These are phyloP conservation scores for Pestalotiopsis fici DNA, from an alignment of 2,329 filamentous ascomycete species.

Conservation along the genomic window DNA sequence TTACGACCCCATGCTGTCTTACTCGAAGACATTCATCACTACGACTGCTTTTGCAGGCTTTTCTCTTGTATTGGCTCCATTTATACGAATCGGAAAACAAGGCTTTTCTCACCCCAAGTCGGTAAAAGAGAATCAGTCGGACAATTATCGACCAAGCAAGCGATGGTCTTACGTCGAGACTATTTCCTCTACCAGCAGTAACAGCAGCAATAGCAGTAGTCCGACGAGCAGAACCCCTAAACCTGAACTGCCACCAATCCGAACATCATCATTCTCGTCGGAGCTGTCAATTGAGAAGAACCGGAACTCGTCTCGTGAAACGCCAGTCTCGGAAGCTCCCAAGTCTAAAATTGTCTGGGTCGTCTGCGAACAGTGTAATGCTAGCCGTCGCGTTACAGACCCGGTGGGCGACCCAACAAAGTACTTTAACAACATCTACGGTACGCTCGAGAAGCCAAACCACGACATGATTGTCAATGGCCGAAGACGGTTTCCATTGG, in stretches of 20 bases:
- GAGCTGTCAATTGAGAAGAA: conserved; percentile 7
- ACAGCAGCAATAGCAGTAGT: too few relatives aligned
- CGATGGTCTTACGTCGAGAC: conserved; percentile 30
- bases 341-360: conserved; percentile 28
- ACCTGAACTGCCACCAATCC: conserved; percentile 21
- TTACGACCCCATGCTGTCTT: conserved; percentile 17
- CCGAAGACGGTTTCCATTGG: conserved; percentile 6
- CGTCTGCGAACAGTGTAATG: conserved; percentile 33
- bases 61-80: conserved; percentile 28
- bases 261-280: conserved; percentile 8
- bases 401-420: conserved; percentile 27
- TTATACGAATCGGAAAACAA: conserved; percentile 30
- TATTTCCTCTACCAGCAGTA: conserved; percentile 11
- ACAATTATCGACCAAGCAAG: conserved; percentile 26
- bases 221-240: conserved; percentile 9
- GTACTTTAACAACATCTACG: conserved; percentile 29
- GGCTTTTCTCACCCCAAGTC: conserved; percentile 13
- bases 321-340: conserved; percentile 15
- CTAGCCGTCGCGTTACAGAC: conserved; percentile 23
- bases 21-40: conserved; percentile 30
- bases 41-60: conserved; percentile 28
- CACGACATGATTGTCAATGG: conserved; percentile 11
- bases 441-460: conserved; percentile 8
- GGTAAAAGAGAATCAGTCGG: conserved; percentile 3
- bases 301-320: conserved; percentile 21